These are phyloP conservation scores for Ganoderma sinense DNA, from an alignment of 1,284 basidiomycete species.

Conservation along the genomic window DNA sequence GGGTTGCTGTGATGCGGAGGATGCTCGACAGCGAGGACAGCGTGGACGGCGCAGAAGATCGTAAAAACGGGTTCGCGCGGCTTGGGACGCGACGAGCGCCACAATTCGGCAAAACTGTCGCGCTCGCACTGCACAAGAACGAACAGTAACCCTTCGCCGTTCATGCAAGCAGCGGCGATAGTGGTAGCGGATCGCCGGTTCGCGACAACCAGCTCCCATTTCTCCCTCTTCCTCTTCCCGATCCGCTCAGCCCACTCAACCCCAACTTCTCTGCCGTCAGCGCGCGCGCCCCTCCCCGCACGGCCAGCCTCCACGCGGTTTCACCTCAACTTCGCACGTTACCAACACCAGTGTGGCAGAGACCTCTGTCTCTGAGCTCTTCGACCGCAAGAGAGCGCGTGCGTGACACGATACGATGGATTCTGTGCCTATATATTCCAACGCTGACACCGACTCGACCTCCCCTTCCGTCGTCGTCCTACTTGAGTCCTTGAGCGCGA, in stretches of 20 bases:
- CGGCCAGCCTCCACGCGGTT: slow-evolving; percentile 3
- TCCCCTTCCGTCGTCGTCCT: slow-evolving; percentile 6
- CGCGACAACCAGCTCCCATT: background rate
- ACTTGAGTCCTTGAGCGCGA: slow-evolving; percentile 3
- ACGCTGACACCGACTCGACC: slow-evolving; percentile 1
- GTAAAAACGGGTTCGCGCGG: background rate
- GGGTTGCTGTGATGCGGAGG: slow-evolving; percentile 3
- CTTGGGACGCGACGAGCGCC: background rate
- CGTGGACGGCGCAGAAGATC: background rate
- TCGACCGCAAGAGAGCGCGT: slow-evolving; percentile 5
- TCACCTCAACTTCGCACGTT: slow-evolving; percentile 14
- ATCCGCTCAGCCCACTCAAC: background rate
- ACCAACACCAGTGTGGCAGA: slow-evolving; percentile 9
- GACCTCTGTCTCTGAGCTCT: slow-evolving; percentile 11
- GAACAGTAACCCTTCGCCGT: background rate
- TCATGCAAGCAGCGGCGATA: background rate
- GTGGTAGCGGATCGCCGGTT: no score
- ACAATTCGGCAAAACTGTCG: slow-evolving; percentile 4
- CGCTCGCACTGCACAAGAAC: background rate
- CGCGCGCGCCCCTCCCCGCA: background rate
- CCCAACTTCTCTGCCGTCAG: background rate
- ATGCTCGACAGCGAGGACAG: background rate
- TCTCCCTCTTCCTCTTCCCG: background rate
- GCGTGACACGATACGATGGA: slow-evolving; percentile 14
- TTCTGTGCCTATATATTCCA: slow-evolving; percentile 16